Percentiles rank a stretch among this genome's conserved stretches.
Conservation (phyloP, 1,139 yeast genomes). For the Pichia sp. region DNA sequence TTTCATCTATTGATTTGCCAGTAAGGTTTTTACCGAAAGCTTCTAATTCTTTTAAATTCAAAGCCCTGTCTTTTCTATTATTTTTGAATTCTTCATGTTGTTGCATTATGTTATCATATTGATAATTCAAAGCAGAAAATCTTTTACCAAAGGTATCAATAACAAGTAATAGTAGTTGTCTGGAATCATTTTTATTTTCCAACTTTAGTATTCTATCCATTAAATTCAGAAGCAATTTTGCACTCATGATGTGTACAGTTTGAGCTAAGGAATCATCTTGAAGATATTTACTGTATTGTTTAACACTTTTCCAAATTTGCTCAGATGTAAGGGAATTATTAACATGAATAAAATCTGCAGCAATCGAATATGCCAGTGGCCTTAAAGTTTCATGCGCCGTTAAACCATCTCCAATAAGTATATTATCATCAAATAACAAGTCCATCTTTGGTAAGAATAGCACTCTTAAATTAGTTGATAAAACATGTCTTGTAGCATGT, state of each 20-base stretch:
- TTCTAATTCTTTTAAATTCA: slow-evolving; percentile 34
- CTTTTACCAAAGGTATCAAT: slow-evolving; percentile 85
- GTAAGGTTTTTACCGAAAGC: slow-evolving; percentile 22
- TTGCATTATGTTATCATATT: slow-evolving; percentile 59
- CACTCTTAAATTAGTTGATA: slow-evolving; percentile 79
- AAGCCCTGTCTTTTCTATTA: slow-evolving; percentile 37
- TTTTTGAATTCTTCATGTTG: slow-evolving; percentile 52
- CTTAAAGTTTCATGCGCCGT: slow-evolving; percentile 82
- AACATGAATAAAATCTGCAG: slow-evolving; percentile 93
- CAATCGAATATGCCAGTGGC: slow-evolving; percentile 91
- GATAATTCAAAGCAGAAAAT: slow-evolving; percentile 66
- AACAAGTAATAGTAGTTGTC: slow-evolving; percentile 74
- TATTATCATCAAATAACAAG: slow-evolving; percentile 75
- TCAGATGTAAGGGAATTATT: slow-evolving; percentile 76
- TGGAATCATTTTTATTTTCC: slow-evolving; percentile 77
- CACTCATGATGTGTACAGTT: slow-evolving; percentile 96
- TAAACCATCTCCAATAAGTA: slow-evolving; percentile 85
- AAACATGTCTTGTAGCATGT: slow-evolving; percentile 90
- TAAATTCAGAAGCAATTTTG: slow-evolving; percentile 76
- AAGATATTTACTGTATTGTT: slow-evolving; percentile 72
- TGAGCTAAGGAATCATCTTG: slow-evolving; percentile 79
- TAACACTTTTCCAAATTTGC: slow-evolving; percentile 85
- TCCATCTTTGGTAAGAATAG: slow-evolving; percentile 84
- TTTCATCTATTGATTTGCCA: slow-evolving; percentile 22
- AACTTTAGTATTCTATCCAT: slow-evolving; percentile 84